These are phyloP conservation scores for Saururus chinensis DNA, from an alignment of 164 flowering plant species.

Conservation along the genomic window DNA sequence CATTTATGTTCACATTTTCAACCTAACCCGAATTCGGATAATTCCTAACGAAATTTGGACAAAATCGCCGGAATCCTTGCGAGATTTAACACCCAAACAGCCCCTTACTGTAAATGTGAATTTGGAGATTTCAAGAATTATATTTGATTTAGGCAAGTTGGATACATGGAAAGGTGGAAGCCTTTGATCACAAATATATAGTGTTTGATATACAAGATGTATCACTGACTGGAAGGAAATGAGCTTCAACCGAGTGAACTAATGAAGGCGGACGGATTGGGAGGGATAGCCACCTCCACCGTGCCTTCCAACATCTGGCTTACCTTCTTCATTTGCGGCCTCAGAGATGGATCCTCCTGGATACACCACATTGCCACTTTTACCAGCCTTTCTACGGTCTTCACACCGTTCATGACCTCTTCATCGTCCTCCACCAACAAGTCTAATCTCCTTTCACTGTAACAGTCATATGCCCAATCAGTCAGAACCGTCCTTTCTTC, in stretches of 20 bases:
- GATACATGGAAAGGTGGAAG: no score
- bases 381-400: not conserved
- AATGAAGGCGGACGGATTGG: slow-evolving; percentile 12
- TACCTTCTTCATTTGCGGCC: not conserved
- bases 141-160: no score
- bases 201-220: not conserved
- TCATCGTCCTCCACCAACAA: not conserved
- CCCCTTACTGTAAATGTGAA: no score
- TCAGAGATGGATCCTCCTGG: not conserved
- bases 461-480: not conserved
- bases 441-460: not conserved
- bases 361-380: not conserved
- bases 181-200: no score
- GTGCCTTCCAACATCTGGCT: slow-evolving; percentile 15
- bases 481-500: not conserved
- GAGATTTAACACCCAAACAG: no score
- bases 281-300: slow-evolving; percentile 22
- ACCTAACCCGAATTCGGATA: no score
- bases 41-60: no score
- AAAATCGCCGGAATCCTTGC: no score
- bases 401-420: not conserved
- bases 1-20: no score
- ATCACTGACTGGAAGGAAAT: not conserved
- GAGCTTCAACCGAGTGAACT: slow-evolving; percentile 3
- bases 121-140: no score